Evolutionary conservation across 805 yeast species (phyloP).

Genomic region (Wickerhamiella musiphila): DNA sequence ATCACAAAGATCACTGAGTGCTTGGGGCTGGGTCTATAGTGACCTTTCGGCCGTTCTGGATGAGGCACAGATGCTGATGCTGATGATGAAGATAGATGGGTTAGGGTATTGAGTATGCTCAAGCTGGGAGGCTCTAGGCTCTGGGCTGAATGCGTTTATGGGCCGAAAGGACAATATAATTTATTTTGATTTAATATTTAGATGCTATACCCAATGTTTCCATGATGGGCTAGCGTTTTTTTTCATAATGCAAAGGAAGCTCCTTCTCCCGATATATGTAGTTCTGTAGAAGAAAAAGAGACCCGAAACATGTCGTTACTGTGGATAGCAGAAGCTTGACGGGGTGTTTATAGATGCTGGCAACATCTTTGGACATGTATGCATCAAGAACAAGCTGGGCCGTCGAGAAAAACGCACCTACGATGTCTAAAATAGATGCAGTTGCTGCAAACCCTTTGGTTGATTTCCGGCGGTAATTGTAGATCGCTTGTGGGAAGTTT

Average conservation of each 20-base stretch:
- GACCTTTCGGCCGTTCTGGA: too few relatives aligned
- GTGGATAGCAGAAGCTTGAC: constrained; percentile 28
- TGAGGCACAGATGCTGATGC: too few relatives aligned
- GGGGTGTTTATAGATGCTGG: constrained; percentile 25
- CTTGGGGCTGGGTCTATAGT: too few relatives aligned
- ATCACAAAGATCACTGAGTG: too few relatives aligned
- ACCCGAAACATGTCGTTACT: constrained; percentile 21
- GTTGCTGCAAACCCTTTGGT: constrained; percentile 30
- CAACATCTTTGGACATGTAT: constrained; percentile 18
- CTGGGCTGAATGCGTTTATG: too few relatives aligned
- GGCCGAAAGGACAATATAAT: too few relatives aligned
- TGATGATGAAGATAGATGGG: too few relatives aligned
- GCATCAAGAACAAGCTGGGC: constrained; percentile 28
- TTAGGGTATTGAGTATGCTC: too few relatives aligned
- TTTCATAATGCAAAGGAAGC: constrained; percentile 7
- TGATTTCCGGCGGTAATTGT: constrained; percentile 27
- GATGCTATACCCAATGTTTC: too few relatives aligned
- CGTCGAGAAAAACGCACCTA: constrained; percentile 27
- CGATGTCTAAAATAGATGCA: constrained; percentile 26
- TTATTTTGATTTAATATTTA: too few relatives aligned
- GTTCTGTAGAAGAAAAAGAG: constrained; percentile 20
- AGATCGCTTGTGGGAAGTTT: constrained; percentile 31
- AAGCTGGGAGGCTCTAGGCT: too few relatives aligned
- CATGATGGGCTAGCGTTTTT: constrained; percentile 8
- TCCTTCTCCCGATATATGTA: constrained; percentile 10